Conservation (phyloP, 179 eudicot genomes). For the Amaranthus tricolor region DNA sequence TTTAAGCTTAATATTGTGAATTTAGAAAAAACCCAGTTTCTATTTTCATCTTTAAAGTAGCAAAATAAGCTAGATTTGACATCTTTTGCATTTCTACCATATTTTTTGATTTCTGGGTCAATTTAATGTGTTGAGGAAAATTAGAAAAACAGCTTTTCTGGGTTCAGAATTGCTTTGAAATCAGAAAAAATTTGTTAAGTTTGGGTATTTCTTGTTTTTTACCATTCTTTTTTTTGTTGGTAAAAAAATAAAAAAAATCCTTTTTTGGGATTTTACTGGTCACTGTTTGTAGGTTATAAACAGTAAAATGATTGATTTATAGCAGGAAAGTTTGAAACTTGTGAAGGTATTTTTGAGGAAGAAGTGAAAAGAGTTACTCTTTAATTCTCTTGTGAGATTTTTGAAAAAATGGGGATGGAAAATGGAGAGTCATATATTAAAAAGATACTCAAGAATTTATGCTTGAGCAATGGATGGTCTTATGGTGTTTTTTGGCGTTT, state of each 20-base stretch:
- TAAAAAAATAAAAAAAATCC: not conserved
- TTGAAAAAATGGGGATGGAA: constrained; percentile 35
- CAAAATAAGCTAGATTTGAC: not conserved
- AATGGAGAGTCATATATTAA: constrained; percentile 34
- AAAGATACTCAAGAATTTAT: constrained; percentile 51
- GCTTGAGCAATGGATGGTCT: constrained; percentile 66
- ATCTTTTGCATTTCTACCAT: not conserved
- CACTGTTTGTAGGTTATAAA: not conserved
- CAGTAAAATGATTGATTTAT: constrained; percentile 23
- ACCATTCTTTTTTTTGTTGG: constrained; percentile 8
- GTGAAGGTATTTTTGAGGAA: not conserved
- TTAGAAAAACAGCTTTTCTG: constrained; percentile 25
- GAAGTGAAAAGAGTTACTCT: constrained; percentile 6
- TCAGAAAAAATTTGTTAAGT: constrained; percentile 18
- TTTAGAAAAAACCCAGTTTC: constrained; percentile 24
- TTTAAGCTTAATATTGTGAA: not conserved
- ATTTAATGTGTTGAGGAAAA: constrained; percentile 18
- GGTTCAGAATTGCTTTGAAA: constrained; percentile 25
- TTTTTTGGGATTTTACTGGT: constrained; percentile 1
- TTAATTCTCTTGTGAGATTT: not conserved
- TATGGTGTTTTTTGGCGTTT: constrained; percentile 84
- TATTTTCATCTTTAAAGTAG: constrained; percentile 7
- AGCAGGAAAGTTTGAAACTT: constrained; percentile 11
- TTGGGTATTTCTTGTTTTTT: not conserved
- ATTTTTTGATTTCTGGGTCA: not conserved